Conservation (phyloP, 495 filamentous ascomycete species). For the Talaromyces thailandensis region DNA sequence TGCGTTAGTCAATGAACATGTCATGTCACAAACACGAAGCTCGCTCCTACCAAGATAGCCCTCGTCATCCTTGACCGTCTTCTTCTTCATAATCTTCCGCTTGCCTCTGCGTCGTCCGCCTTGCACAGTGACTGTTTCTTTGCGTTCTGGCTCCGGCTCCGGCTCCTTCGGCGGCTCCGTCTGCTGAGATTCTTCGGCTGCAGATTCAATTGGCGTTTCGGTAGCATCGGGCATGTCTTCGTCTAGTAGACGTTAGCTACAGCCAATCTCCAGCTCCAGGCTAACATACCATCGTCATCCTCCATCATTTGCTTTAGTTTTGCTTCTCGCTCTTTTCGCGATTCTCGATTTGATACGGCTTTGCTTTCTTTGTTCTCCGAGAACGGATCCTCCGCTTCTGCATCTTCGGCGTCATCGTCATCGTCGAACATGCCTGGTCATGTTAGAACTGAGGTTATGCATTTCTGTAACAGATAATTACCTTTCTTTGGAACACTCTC, state of each 20-base stretch:
- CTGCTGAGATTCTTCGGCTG: slow-evolving; percentile 23
- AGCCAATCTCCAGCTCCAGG: not conserved
- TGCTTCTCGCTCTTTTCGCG: slow-evolving; percentile 62
- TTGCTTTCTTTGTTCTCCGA: slow-evolving; percentile 28
- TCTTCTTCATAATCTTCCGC: slow-evolving; percentile 82
- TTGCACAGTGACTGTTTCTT: slow-evolving; percentile 36
- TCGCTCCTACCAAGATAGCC: slow-evolving; percentile 82
- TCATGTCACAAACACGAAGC: too few species aligned
- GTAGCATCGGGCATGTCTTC: slow-evolving; percentile 41
- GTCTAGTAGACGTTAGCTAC: slow-evolving; percentile 13
- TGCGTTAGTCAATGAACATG: slow-evolving; percentile 10
- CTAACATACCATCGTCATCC: slow-evolving; percentile 46
- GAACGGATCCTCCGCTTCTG: slow-evolving; percentile 59
- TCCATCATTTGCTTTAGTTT: slow-evolving; percentile 82
- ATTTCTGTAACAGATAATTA: not conserved
- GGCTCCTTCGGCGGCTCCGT: slow-evolving; percentile 40
- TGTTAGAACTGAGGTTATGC: slow-evolving; percentile 11
- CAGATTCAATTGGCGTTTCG: slow-evolving; percentile 14
- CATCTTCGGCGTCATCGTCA: slow-evolving; percentile 32
- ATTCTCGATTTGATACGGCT: slow-evolving; percentile 38
- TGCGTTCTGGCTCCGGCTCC: slow-evolving; percentile 33
- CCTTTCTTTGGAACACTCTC: not conserved
- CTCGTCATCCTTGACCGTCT: slow-evolving; percentile 82
- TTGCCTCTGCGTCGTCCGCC: slow-evolving; percentile 69
- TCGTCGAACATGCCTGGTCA: slow-evolving; percentile 13